phyloP scores from a whole-genome alignment of 208 protist species.

The Wallacemonas sp. region DNA sequence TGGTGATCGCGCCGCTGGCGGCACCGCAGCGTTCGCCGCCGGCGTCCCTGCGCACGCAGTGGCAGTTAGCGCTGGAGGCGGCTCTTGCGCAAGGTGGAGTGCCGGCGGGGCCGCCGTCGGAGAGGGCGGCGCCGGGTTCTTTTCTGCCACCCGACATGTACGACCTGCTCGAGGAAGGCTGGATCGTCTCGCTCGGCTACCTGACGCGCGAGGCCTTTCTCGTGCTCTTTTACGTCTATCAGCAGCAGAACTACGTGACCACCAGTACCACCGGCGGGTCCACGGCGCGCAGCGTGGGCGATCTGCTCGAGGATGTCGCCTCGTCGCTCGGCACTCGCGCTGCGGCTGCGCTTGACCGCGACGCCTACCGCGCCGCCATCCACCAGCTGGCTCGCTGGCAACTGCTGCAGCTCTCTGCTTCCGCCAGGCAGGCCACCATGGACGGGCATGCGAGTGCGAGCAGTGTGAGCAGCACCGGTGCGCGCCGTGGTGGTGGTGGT shows the following conservation, averaged over 20 bases:
- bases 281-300: constrained; percentile 58
- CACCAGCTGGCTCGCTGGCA: constrained; percentile 55
- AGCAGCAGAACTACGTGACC: constrained; percentile 35
- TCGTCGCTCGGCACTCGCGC: constrained; percentile 70
- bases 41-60: neutral
- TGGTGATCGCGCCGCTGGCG: neutral
- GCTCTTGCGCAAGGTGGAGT: neutral
- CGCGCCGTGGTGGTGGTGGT: constrained; percentile 2
- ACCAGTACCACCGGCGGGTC: neutral
- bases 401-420: constrained; percentile 29
- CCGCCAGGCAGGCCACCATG: constrained; percentile 9
- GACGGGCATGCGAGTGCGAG: constrained; percentile 12
- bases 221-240: constrained; percentile 61
- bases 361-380: constrained; percentile 56
- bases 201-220: constrained; percentile 53
- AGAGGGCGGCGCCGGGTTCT: neutral
- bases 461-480: neutral
- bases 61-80: neutral
- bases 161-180: constrained; percentile 54
- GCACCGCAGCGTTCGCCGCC: neutral
- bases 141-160: constrained; percentile 39
- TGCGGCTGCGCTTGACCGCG: constrained; percentile 58
- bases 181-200: constrained; percentile 62
- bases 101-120: no score
- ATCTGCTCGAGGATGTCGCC: constrained; percentile 74